Evolutionary conservation across 164 flowering plant species (phyloP), one percentile per base, ranked within the genome.

Genomic region (Magnolia sinica): DNA sequence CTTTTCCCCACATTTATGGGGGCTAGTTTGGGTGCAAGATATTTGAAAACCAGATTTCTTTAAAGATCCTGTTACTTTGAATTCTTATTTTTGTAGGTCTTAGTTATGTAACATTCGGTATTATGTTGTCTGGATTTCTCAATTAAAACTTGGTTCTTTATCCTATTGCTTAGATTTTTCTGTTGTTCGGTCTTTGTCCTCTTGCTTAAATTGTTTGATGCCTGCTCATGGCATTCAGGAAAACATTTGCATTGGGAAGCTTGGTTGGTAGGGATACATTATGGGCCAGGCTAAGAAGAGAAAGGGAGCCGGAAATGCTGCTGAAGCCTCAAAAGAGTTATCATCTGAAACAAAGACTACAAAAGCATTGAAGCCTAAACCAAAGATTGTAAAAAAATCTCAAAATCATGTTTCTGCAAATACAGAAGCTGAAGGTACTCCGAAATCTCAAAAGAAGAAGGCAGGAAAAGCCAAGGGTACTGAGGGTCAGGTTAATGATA

Each of bases 281-380:
- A 83, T 81, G 84, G 73, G 31, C 23, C 68, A 1, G 20, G 74
- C 23, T 45, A 73, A 69, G 68, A 64, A 11, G 1, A 68, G 74
- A 51, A 74, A 78, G 51, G 63, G 73, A n/a, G 78, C 45, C 67
- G 74, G 31, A 70, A 61, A 65, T 70, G 64, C 22, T 73, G 77
- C 74, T 14, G 81, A 73, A 63, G 73, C 76, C 24, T 75, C 80
- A 64, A 66, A 73, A 65, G 13, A 11, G 61, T 23, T 72, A 64
- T 29, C 82, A 37, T 78, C 84, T 24, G 76, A 67, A 72, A 80
- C 76, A 72, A 80, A 59, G 75, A 76, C 74, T 63, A 75, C 80
- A 51, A 81, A 79, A 29, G 73, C 75, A 66, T 79, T 87, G 78
- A 89, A 83, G 83, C 84, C 82, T 4, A 59, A 70, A 74, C 75